These are phyloP conservation scores for Coprinopsis sp. DNA, from an alignment of 768 basidiomycete species.

Conservation along the genomic window DNA sequence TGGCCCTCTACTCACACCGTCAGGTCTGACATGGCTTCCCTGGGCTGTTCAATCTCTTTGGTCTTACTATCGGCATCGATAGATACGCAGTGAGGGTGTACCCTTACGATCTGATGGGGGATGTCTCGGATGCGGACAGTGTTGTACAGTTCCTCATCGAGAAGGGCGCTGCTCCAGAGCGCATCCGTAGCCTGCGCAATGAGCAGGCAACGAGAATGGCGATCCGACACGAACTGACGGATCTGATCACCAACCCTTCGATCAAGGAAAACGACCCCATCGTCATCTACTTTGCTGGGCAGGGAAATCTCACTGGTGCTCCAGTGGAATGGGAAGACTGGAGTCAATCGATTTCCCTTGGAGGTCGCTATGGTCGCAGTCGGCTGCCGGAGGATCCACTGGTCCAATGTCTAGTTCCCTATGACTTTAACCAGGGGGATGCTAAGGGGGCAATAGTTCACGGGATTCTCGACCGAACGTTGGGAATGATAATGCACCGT, in stretches of 20 bases:
- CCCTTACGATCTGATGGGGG: not conserved
- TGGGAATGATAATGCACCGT: slow-evolving; percentile 9
- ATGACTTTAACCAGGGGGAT: slow-evolving; percentile 45
- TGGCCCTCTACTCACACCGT: too few species aligned
- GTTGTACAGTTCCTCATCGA: slow-evolving; percentile 47
- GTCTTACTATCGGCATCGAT: slow-evolving; percentile 6
- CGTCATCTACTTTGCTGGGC: slow-evolving; percentile 60
- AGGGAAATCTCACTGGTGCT: slow-evolving; percentile 46
- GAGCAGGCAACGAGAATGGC: slow-evolving; percentile 44
- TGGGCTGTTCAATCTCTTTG: too few species aligned
- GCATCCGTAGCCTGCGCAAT: slow-evolving; percentile 50
- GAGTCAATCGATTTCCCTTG: too few species aligned
- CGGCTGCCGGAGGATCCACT: too few species aligned
- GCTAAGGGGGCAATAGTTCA: slow-evolving; percentile 26
- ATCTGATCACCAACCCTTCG: slow-evolving; percentile 47
- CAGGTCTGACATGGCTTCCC: too few species aligned
- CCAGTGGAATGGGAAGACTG: slow-evolving; percentile 48
- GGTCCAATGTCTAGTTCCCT: slow-evolving; percentile 53
- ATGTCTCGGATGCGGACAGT: slow-evolving; percentile 39
- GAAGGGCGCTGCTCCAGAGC: slow-evolving; percentile 33
- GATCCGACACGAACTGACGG: slow-evolving; percentile 48
- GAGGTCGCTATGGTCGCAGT: too few species aligned
- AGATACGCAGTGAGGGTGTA: not conserved
- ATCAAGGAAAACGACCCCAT: slow-evolving; percentile 54
- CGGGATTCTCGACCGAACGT: slow-evolving; percentile 11